Evolutionary conservation across 441 rosid genomes (phyloP), one percentile per base, ranked within the genome.

Genomic region (Brassica hybrid): DNA sequence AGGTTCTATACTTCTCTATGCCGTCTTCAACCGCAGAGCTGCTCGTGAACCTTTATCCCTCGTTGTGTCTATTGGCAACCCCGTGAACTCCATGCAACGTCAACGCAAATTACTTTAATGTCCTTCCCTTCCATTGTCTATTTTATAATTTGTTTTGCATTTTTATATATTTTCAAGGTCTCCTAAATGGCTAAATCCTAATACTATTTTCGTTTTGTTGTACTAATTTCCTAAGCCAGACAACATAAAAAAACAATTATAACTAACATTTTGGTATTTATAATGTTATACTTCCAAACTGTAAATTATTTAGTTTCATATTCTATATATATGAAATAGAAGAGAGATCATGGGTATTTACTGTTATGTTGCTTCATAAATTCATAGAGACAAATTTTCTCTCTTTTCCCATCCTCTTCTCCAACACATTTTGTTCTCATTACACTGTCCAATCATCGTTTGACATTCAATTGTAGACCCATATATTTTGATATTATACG

Each of bases 21-120:
- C 74, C 85, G 89, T 85, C 87, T 73, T 79, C 77, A 84, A 70
- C 83, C 71, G 86, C 58, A 66, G 41, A 64, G 16, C 17, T 2
- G 50, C 85, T 85, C 88, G 88, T 85, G 88, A 83, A 77, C 83
- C 72, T 63, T 70, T 79, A 69, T 12, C 54, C 1, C 54, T 48
- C 1, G 3, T 13, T 43, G 52, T 45, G 43, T 18, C 64, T 54
- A 23, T 74, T 52, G 65, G 65, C 32, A 65, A 1, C 21, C 89
- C 82, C 87, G 86, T 86, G 89, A 87, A 79, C 81, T 45, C 74
- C 66, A 34, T 65, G 77, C 78, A 65, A 70, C 19, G 63, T 27
- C n/a, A 3, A 21, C 11, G 10, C 13, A 34, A 65, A 45, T 71
- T 67, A 78, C 69, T 0, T 10, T 67, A 14, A 32, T 27, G 25